Evolutionary conservation across 2,329 filamentous ascomycete species (phyloP).

Genomic region (Aspergillus sp.): DNA sequence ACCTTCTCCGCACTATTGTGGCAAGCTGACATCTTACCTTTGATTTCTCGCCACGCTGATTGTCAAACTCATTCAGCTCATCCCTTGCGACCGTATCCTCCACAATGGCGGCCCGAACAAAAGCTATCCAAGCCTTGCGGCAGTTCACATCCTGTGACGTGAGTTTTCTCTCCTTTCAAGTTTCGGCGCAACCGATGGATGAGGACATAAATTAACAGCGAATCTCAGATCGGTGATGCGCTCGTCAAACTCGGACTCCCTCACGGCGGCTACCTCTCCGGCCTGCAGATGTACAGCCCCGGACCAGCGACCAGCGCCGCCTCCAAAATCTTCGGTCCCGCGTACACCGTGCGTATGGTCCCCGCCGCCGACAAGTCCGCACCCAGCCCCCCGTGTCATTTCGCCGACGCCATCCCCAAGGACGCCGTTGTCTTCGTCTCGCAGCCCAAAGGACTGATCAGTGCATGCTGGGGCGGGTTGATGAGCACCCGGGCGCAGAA

Average conservation of each 20-base stretch:
- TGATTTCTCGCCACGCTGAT: too few species aligned
- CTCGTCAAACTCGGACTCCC: conserved; percentile 33
- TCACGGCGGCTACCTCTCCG: conserved; percentile 36
- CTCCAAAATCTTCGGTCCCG: conserved; percentile 19
- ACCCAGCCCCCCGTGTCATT: conserved; percentile 33
- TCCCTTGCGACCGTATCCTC: too few species aligned
- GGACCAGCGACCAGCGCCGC: conserved; percentile 12
- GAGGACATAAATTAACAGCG: too few species aligned
- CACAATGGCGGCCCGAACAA: conserved; percentile 14
- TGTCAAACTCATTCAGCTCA: too few species aligned
- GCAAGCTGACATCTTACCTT: too few species aligned
- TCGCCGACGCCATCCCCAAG: conserved; percentile 35
- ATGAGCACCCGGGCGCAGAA: conserved; percentile 38
- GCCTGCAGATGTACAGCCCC: conserved; percentile 33
- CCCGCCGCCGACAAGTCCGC: conserved; percentile 1
- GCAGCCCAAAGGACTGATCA: conserved; percentile 33
- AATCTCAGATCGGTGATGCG: conserved; percentile 33
- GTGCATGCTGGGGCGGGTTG: conserved; percentile 41
- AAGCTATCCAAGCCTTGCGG: conserved; percentile 15
- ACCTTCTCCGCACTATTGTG: too few species aligned
- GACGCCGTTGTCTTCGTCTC: conserved; percentile 39
- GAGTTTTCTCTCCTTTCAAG: background rate
- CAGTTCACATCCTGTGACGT: conserved; percentile 22
- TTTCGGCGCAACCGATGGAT: too few species aligned
- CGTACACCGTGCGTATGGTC: background rate